Base-by-base conservation (phyloP, 352 stramenopile species). In the Globisporangium recalcitrans region DNA sequence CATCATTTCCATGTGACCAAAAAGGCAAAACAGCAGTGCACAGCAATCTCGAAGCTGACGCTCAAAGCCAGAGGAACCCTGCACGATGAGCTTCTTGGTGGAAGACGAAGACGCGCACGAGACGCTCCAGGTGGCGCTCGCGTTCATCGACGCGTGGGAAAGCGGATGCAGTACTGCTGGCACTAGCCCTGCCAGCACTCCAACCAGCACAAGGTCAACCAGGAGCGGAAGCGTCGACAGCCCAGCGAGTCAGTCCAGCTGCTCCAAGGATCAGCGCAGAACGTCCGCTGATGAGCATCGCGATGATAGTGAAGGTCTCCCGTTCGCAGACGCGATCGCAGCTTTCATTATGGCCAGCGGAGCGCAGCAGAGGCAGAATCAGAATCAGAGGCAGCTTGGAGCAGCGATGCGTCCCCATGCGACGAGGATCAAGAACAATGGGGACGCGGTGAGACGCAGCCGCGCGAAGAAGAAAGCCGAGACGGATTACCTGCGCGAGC, bases 81-180 rank as follows among this genome's bases (percentile, higher is more conserved):
- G n/a, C 32, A 38, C 9, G 9, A 54, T 60, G 53, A 60, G 34
- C 22, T 60, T 60, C 34, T 2, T 38, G 32, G 32, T 60, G 16
- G 53, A 7, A 11, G n/a, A 49, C 5, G 42, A 71, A 24, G 66
- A 76, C 52, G 5, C 63, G 47, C 36, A 58, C 4, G 32, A 56
- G 55, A 60, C 66, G 65, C 65, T 78, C n/a, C 65, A 77, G 54
- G 65, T 72, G 47, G 69, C 71, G 38, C 62, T 77, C 56, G 73
- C 73, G 27, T 81, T 78, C 66, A 70, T 69, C 14, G 68, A 81
- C 57, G 53, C 71, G 2, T 77, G 67, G 26, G 68, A 21, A 22
- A 19, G 16, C 19, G 29, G 19, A 14, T 44, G 22, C 55, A 42
- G 11, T 24, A 36, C 19, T 26, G 44, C 16, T 21, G 19, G 2